Base-by-base conservation (phyloP, 257 asterid genomes). In the Handroanthus guayacan region DNA sequence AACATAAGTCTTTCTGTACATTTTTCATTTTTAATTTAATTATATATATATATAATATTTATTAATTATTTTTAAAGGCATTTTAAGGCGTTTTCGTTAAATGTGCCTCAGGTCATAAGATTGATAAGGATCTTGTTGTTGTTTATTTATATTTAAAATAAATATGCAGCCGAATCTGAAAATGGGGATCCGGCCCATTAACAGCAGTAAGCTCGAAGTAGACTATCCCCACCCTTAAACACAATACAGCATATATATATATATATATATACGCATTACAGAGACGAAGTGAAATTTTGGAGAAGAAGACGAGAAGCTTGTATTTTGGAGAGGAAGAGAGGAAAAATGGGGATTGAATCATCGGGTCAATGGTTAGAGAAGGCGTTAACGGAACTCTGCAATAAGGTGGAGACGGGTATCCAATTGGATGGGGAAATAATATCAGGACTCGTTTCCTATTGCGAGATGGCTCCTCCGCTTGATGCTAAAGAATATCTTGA, bases 401-500 rank as follows among this genome's bases (percentile, higher is more conserved):
- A 71, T 72, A 94, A 83, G 78, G 75, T 86, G 41, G 84, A 84
- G 65, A 87, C 86, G 7, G 96, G 98, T 64, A 84, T 95, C 51
- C 91, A 85, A 79, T 88, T 92, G 86, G 97, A 94, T 74, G 92
- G 77, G 4, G 99, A 94, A 14, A 84, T 94, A 84, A 88, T 94
- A 66, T 90, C 98, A 17, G 96, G 97, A 44, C 95, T 91, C 81
- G 98, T 95, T 41, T 91, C 98, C 54, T 91, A 95, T 81, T 92
- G 97, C 56, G 93, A 92, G 86, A 91, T 91, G 91, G 97, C 97
- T 48, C 67, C 97, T 62, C 96, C 98, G 2, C 94, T 91, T 55
- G 97, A 95, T 79, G 99, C 99, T 3, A 91, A 91, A 84, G 98
- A 95, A 68, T 95, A 91, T 81, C 98, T 95, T 12, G 97, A 91